These are phyloP conservation scores for Crithidia brevicula DNA, from an alignment of 208 protist genomes.

Conservation along the genomic window DNA sequence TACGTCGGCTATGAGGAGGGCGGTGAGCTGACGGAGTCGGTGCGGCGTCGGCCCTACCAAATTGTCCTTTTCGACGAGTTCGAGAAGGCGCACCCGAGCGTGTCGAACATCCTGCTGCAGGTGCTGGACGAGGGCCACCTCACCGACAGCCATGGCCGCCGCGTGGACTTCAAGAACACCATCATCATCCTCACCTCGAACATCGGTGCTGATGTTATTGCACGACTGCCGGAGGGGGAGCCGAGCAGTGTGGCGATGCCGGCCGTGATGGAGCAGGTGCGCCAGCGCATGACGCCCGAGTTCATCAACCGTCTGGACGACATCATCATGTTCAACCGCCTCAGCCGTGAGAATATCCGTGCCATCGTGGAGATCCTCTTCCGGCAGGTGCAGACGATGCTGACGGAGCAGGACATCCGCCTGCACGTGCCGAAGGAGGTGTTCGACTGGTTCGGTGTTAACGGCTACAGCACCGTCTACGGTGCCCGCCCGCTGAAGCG, in stretches of 20 bases:
- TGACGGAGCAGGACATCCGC: constrained; percentile 88
- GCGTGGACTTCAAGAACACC: constrained; percentile 97
- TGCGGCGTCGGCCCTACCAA: constrained; percentile 96
- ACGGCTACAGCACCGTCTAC: constrained; percentile 94
- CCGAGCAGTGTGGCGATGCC: constrained; percentile 56
- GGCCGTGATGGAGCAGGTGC: constrained; percentile 90
- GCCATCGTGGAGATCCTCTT: constrained; percentile 94
- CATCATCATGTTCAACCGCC: constrained; percentile 96
- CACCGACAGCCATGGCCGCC: constrained; percentile 96
- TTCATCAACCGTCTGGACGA: constrained; percentile 99
- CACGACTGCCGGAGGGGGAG: constrained; percentile 62
- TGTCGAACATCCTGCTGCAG: constrained; percentile 98
- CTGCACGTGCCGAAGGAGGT: constrained; percentile 73
- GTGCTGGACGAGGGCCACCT: constrained; percentile 98
- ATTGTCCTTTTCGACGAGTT: constrained; percentile 99
- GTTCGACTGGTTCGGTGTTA: constrained; percentile 78
- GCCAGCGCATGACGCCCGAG: constrained; percentile 95
- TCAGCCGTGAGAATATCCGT: constrained; percentile 81
- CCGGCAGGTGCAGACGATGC: constrained; percentile 60
- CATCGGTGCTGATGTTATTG: constrained; percentile 92
- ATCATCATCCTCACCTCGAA: constrained; percentile 98
- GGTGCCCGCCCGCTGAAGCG: constrained; percentile 96
- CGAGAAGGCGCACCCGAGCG: constrained; percentile 97
- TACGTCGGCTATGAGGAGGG: constrained; percentile 99
- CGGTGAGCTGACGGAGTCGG: constrained; percentile 98